A percentile compares a stretch with the other conserved stretches of the same genome.
These are phyloP conservation scores for Cerioporus squamosus DNA, from an alignment of 1,284 basidiomycete species.

Conservation along the genomic window DNA sequence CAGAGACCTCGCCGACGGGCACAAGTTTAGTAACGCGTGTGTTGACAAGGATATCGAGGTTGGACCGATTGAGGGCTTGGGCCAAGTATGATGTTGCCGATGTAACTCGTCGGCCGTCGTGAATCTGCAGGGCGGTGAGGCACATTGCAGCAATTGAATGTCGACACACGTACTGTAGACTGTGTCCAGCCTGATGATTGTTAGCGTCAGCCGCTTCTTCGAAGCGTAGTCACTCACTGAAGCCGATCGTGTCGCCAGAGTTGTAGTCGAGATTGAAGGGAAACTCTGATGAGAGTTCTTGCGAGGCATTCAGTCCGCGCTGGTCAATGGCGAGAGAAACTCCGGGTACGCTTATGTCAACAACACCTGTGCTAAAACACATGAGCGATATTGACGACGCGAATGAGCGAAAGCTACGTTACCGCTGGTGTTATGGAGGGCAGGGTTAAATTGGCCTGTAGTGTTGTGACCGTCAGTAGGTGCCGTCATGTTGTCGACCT, in stretches of 20 bases:
- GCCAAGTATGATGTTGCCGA: constrained; percentile 35
- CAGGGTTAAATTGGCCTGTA: constrained; percentile 11
- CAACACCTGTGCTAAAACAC: background rate
- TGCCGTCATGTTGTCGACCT: constrained; percentile 18
- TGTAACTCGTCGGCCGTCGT: constrained; percentile 28
- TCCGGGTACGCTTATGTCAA: constrained; percentile 39
- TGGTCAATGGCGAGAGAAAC: constrained; percentile 36
- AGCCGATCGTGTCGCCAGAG: constrained; percentile 40
- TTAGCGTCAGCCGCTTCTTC: background rate
- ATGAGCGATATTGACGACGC: background rate
- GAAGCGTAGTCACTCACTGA: constrained; percentile 30
- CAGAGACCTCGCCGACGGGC: background rate
- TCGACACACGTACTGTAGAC: constrained; percentile 1
- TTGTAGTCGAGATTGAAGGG: constrained; percentile 45
- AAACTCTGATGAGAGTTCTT: constrained; percentile 38
- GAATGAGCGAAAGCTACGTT: constrained; percentile 6
- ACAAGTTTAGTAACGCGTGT: constrained; percentile 39
- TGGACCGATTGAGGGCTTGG: constrained; percentile 36
- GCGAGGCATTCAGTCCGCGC: constrained; percentile 36
- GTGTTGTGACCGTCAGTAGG: constrained; percentile 19
- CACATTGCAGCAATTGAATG: background rate
- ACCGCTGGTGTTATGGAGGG: constrained; percentile 26
- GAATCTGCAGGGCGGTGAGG: constrained; percentile 3
- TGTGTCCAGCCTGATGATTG: constrained; percentile 6
- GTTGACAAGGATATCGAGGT: constrained; percentile 45